These are phyloP conservation scores for Umbelopsis sp. DNA, from an alignment of 371 early-diverging fungal species.

Conservation along the genomic window DNA sequence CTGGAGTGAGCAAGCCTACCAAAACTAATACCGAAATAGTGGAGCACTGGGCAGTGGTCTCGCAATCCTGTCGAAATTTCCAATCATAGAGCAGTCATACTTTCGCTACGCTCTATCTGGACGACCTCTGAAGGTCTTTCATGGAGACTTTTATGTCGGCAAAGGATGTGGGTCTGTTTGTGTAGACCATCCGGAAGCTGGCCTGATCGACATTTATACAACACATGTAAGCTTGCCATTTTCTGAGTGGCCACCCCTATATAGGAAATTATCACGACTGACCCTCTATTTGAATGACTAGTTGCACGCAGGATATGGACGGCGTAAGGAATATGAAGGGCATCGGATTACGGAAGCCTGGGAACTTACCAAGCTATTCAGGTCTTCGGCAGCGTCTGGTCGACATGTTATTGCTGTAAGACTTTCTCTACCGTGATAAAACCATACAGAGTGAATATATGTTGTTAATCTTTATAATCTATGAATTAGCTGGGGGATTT, in stretches of 20 bases:
- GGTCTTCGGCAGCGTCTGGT: slow-evolving; percentile 49
- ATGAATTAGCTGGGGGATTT: slow-evolving; percentile 57
- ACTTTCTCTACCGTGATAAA: not conserved
- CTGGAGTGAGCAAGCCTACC: too few relatives aligned
- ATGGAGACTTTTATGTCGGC: slow-evolving; percentile 69
- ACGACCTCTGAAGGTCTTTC: slow-evolving; percentile 54
- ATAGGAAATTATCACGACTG: not conserved
- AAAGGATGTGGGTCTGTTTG: slow-evolving; percentile 59
- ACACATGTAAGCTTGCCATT: slow-evolving; percentile 55
- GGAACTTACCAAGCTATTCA: slow-evolving; percentile 55
- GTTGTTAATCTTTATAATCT: not conserved
- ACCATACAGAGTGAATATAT: too few relatives aligned
- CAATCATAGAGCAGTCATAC: slow-evolving; percentile 50
- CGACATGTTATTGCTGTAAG: slow-evolving; percentile 62
- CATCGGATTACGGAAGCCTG: slow-evolving; percentile 64
- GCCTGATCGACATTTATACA: slow-evolving; percentile 63
- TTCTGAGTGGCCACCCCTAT: not conserved
- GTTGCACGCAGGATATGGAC: slow-evolving; percentile 63
- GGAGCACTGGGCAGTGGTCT: slow-evolving; percentile 66
- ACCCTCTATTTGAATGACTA: slow-evolving; percentile 19
- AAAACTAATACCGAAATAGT: slow-evolving; percentile 26
- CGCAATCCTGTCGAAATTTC: slow-evolving; percentile 54
- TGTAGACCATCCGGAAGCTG: slow-evolving; percentile 58
- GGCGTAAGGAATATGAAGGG: slow-evolving; percentile 49
- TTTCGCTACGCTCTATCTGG: slow-evolving; percentile 60